Conservation (phyloP, 257 asterid species). For the Nicotiana paniculata region DNA sequence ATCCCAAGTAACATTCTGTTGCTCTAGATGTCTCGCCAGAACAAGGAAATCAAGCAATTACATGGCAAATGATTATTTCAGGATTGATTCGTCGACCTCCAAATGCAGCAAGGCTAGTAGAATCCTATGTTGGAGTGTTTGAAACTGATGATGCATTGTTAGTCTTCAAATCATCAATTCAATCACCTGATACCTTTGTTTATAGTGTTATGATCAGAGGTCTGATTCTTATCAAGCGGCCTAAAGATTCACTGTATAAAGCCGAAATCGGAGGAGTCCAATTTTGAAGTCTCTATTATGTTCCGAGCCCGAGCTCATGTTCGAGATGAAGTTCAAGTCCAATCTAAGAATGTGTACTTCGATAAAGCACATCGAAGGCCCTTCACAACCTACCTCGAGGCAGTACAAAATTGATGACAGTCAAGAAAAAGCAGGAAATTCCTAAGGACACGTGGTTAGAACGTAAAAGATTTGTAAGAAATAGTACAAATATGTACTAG, state of each 20-base stretch:
- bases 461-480: too few relatives aligned
- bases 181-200: conserved; percentile 18
- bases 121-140: conserved; percentile 16
- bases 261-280: too few relatives aligned
- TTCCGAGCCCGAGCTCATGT: too few relatives aligned
- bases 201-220: conserved; percentile 25
- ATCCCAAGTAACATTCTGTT: background rate
- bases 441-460: too few relatives aligned
- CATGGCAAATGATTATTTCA: conserved; percentile 22
- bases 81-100: conserved; percentile 16
- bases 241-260: background rate
- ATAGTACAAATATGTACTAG: too few relatives aligned
- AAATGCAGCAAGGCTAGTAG: conserved; percentile 15
- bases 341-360: too few relatives aligned
- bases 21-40: conserved; percentile 14
- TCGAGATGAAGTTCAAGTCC: too few relatives aligned
- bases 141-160: conserved; percentile 8
- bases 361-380: too few relatives aligned
- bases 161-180: conserved; percentile 12
- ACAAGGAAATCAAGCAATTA: conserved; percentile 14
- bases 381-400: too few relatives aligned
- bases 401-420: too few relatives aligned
- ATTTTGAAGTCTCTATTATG: too few relatives aligned
- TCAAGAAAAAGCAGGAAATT: too few relatives aligned
- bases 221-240: conserved; percentile 9